Evolutionary conservation across 768 basidiomycete genomes (phyloP).

Genomic region (Boletus sp.): DNA sequence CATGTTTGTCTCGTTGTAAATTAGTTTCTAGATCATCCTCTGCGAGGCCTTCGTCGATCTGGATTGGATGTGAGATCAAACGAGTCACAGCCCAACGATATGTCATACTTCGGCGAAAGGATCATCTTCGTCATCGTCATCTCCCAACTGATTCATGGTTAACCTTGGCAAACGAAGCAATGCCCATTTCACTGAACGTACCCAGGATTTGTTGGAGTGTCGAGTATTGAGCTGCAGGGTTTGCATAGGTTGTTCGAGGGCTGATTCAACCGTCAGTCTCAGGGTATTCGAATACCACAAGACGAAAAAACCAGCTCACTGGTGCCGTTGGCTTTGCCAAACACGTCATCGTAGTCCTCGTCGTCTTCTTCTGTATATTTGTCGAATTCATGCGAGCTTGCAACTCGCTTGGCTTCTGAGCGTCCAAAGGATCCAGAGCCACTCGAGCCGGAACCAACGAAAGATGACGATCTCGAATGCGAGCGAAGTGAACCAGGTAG

Average conservation of each 20-base stretch:
- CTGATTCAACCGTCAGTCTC: slow-evolving; percentile 31
- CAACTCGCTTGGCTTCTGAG: slow-evolving; percentile 54
- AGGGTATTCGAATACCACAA: neutral
- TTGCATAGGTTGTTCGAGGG: slow-evolving; percentile 58
- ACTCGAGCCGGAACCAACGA: slow-evolving; percentile 40
- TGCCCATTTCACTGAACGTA: slow-evolving; percentile 29
- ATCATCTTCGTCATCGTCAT: slow-evolving; percentile 89
- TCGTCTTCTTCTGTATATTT: slow-evolving; percentile 89
- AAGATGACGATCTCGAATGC: slow-evolving; percentile 61
- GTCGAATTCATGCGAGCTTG: slow-evolving; percentile 63
- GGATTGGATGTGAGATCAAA: slow-evolving; percentile 5
- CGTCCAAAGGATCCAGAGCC: slow-evolving; percentile 58
- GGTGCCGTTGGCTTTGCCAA: slow-evolving; percentile 70
- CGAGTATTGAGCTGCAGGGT: slow-evolving; percentile 83
- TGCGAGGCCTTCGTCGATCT: slow-evolving; percentile 92
- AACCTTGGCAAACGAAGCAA: neutral
- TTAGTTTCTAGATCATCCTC: slow-evolving; percentile 92
- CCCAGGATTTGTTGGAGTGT: slow-evolving; percentile 90
- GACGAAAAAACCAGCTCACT: slow-evolving; percentile 43
- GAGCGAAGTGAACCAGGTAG: slow-evolving; percentile 32
- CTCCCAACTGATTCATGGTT: slow-evolving; percentile 52
- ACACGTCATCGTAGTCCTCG: slow-evolving; percentile 94
- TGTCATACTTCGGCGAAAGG: slow-evolving; percentile 84
- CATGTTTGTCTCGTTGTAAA: slow-evolving; percentile 89
- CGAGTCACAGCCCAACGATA: neutral